These are phyloP conservation scores for Excoecaria agallocha DNA, from an alignment of 345 rosid genomes.

Conservation along the genomic window DNA sequence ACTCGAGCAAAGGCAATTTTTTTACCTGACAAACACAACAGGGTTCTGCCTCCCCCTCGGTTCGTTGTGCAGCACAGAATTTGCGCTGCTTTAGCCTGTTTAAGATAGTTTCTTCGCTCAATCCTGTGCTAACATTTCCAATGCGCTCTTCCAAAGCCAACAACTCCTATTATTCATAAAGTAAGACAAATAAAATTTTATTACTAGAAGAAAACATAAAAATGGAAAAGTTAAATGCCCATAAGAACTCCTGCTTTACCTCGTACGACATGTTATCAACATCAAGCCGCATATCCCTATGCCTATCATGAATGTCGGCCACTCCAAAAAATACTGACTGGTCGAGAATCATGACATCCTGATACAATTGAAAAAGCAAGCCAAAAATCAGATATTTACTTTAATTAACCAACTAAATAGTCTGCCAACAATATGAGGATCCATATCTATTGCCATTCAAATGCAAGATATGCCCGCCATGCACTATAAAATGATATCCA, in stretches of 20 bases:
- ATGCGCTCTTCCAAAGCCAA: conserved; percentile 85
- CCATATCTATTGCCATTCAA: not conserved
- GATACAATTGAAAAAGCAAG: conserved; percentile 20
- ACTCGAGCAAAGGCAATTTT: not conserved
- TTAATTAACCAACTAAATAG: not conserved
- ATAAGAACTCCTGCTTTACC: conserved; percentile 42
- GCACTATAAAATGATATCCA: too few species aligned
- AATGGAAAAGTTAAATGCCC: not conserved
- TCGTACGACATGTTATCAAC: conserved; percentile 98
- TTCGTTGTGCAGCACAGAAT: conserved; percentile 22
- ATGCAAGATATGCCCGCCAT: not conserved
- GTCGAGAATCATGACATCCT: conserved; percentile 85
- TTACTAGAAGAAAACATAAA: not conserved
- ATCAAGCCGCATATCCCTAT: conserved; percentile 94
- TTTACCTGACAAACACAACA: conserved; percentile 87
- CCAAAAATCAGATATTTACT: not conserved
- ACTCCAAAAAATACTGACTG: conserved; percentile 61
- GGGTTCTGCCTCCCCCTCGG: conserved; percentile 62
- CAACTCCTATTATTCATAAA: conserved; percentile 55
- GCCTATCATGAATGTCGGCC: conserved; percentile 69
- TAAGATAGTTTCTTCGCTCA: conserved; percentile 63
- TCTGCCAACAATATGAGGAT: not conserved
- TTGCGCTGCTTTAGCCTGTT: conserved; percentile 46
- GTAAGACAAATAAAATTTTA: not conserved
- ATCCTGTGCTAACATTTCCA: conserved; percentile 86